Conservation (phyloP, 805 yeast genomes). For the Ogataea chonburiensis region DNA sequence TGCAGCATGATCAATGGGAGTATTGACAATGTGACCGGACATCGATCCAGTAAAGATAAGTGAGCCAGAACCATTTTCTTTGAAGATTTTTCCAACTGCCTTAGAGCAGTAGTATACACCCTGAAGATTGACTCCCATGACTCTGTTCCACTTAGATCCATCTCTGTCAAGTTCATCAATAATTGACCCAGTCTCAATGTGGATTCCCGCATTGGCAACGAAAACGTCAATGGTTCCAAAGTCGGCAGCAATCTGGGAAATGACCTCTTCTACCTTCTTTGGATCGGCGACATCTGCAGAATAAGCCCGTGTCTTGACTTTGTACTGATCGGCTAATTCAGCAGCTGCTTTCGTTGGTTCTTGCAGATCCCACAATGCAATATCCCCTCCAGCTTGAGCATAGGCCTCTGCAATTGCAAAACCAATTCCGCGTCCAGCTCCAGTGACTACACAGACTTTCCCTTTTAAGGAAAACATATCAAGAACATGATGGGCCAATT, state of each 20-base stretch:
- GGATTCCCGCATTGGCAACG: constrained; percentile 43
- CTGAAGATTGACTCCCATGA: constrained; percentile 48
- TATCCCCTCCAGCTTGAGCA: constrained; percentile 45
- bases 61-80: constrained; percentile 47
- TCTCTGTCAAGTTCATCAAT: constrained; percentile 29
- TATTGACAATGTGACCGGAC: constrained; percentile 54
- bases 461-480: constrained; percentile 42
- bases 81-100: constrained; percentile 46
- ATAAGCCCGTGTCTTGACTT: constrained; percentile 21
- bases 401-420: constrained; percentile 41
- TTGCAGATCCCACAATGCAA: constrained; percentile 43
- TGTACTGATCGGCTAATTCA: constrained; percentile 40
- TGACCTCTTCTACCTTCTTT: constrained; percentile 30
- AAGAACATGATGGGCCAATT: constrained; percentile 31
- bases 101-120: constrained; percentile 52
- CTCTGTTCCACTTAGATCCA: constrained; percentile 44
- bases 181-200: constrained; percentile 25
- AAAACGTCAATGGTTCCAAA: constrained; percentile 43
- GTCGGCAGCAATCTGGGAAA: constrained; percentile 34
- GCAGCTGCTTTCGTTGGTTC: constrained; percentile 36
- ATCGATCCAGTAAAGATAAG: constrained; percentile 53
- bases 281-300: constrained; percentile 33
- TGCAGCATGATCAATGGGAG: constrained; percentile 49
- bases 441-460: constrained; percentile 44
- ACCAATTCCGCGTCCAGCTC: constrained; percentile 43